A percentile compares a stretch with the other conserved stretches of the same genome.
phyloP scores from a whole-genome alignment of 768 basidiomycete genomes.

The button mushroom (Agaricus bisporus) region DNA sequence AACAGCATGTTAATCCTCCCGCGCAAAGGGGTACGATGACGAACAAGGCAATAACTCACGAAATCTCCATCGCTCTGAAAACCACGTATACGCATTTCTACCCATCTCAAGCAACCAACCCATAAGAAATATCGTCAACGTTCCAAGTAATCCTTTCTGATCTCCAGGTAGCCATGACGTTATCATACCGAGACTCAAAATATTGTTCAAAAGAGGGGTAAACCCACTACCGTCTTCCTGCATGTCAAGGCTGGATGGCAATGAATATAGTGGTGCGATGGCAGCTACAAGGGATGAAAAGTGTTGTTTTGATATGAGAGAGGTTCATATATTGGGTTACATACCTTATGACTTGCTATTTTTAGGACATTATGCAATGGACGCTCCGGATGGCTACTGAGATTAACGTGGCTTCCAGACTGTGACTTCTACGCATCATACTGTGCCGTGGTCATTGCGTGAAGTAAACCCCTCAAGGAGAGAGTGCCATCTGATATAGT shows the following conservation, averaged over 20 bases:
- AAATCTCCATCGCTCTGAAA: conserved; percentile 23
- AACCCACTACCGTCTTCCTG: neutral
- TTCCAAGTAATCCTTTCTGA: neutral
- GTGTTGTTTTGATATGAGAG: neutral
- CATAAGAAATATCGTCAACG: conserved; percentile 8
- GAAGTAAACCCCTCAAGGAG: neutral
- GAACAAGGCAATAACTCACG: conserved; percentile 17
- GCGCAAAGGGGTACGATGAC: neutral
- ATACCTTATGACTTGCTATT: neutral
- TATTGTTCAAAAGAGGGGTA: neutral
- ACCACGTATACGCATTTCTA: conserved; percentile 19
- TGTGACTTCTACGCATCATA: neutral
- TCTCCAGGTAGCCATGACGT: conserved; percentile 3
- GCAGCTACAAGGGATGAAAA: neutral
- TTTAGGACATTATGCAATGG: neutral
- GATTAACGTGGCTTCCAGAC: neutral
- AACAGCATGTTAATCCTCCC: neutral
- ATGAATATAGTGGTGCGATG: neutral
- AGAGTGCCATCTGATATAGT: no score
- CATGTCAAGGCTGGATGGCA: no score
- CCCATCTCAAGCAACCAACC: conserved; percentile 11
- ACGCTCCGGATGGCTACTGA: neutral
- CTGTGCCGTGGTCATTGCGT: conserved; percentile 2
- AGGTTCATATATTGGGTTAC: neutral
- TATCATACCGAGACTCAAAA: conserved; percentile 5